Evolutionary conservation across 441 rosid species (phyloP).

Genomic region (Erodium texanum): DNA sequence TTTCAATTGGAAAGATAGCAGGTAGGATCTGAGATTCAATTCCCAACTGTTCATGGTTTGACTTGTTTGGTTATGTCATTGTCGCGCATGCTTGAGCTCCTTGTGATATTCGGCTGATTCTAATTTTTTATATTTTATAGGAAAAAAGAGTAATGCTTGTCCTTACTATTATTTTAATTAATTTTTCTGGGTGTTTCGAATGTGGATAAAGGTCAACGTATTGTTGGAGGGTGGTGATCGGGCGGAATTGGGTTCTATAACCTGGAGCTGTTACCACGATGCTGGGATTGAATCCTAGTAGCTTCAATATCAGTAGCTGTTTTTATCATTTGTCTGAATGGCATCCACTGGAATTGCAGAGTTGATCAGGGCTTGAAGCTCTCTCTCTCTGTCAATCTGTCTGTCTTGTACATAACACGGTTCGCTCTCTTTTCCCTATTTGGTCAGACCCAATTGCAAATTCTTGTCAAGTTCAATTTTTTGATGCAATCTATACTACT

Average conservation of each 20-base stretch:
- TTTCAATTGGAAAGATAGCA: neutral
- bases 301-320: slow-evolving; percentile 34
- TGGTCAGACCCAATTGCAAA: neutral
- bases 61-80: neutral
- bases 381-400: slow-evolving; percentile 5
- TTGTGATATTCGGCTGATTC: too few relatives aligned
- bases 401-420: slow-evolving; percentile 23
- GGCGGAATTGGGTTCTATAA: slow-evolving; percentile 13
- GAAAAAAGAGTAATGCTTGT: neutral
- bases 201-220: neutral
- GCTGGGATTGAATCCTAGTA: slow-evolving; percentile 33
- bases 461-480: neutral
- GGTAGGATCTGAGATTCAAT: neutral
- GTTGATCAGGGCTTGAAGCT: slow-evolving; percentile 37
- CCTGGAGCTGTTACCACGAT: slow-evolving; percentile 42
- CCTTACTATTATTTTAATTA: too few relatives aligned
- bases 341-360: slow-evolving; percentile 72
- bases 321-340: slow-evolving; percentile 74
- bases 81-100: neutral
- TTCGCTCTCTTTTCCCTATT: slow-evolving; percentile 8
- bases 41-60: neutral
- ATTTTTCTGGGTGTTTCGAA: slow-evolving; percentile 9
- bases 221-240: neutral
- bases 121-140: neutral
- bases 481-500: neutral